Base-by-base conservation (phyloP, 1,139 yeast species). In the Hemisphaericaspora subhashii region DNA sequence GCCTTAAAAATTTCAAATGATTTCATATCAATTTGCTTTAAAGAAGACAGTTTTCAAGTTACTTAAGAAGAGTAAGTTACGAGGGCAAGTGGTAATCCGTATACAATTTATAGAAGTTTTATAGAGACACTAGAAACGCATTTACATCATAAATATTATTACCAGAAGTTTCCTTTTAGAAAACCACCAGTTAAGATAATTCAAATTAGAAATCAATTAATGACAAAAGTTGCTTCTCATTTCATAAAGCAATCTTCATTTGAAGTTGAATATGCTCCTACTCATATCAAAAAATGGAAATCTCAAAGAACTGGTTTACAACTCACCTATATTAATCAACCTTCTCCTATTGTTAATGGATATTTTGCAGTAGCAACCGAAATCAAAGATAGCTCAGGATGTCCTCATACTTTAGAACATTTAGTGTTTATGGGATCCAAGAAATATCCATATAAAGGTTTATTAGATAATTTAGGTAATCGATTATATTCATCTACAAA, bases 341-440 rank as follows among this genome's bases (percentile, higher is more conserved):
- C 89, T 13, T 83, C 95, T 2, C 98, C 98, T 1, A 74, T 89
- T 23, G 97, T 94, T 4, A 81, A 83, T 54, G 98, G 98, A 10
- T 86, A 85, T 57, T 89, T 94, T 60, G 94, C 96, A 0, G 95
- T 92, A 5, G 97, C 96, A 11, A 89, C 98, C 0, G 98, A 92
- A 57, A 86, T 88, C 39, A 68, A 74, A 21, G 80, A 87, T 57
- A 94, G 90, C 58, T 79, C 92, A 14, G 99, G 99, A 5, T 79
- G 86, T 42, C 98, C 99, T 3, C 99, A 94, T 57, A 92, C 99
- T 1, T 66, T 94, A 40, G 98, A 94, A 62, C 99, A 94, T 64
- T 70, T 94, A 56, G 75, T 92, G 30, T 94, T 94, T 58, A 86
- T 90, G 95, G 99, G 99, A 0, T 86, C 96, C 3, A 72, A 83